A percentile compares a stretch with the other conserved stretches of the same genome.
Conservation (phyloP, 306 rosid species). For the Phaseolus lunatus region DNA sequence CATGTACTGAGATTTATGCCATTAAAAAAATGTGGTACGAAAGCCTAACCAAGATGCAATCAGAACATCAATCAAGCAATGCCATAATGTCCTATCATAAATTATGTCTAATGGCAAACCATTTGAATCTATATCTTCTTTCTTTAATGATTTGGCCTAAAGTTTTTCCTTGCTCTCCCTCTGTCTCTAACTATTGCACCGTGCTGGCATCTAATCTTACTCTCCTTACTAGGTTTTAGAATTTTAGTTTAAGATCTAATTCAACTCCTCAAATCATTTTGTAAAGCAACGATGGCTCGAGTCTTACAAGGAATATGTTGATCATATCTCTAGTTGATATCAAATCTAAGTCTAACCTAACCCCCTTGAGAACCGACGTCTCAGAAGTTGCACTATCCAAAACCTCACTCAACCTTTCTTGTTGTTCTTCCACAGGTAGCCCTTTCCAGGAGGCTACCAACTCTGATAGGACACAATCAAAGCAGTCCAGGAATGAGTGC, state of each 20-base stretch:
- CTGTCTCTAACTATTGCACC: neutral
- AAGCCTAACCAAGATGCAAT: neutral
- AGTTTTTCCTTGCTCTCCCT: neutral
- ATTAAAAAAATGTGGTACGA: neutral
- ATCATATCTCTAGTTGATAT: neutral
- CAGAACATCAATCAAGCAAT: neutral
- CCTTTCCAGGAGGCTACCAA: too few species aligned
- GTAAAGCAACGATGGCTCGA: neutral
- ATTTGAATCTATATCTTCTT: neutral
- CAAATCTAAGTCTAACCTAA: neutral
- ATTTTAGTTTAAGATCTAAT: neutral
- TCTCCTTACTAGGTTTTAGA: neutral
- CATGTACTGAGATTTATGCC: neutral
- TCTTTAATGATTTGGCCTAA: neutral
- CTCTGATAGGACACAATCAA: too few species aligned
- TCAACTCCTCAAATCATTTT: neutral
- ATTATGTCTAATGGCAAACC: neutral
- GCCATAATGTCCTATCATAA: neutral
- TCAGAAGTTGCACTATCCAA: neutral
- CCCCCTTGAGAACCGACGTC: neutral
- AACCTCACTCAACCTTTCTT: neutral
- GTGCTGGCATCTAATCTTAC: neutral
- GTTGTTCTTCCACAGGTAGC: too few species aligned
- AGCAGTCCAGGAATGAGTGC: too few species aligned
- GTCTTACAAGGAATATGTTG: neutral